Base-by-base conservation (phyloP, 139 green algal species). In the Chlamydomonas applanata region DNA sequence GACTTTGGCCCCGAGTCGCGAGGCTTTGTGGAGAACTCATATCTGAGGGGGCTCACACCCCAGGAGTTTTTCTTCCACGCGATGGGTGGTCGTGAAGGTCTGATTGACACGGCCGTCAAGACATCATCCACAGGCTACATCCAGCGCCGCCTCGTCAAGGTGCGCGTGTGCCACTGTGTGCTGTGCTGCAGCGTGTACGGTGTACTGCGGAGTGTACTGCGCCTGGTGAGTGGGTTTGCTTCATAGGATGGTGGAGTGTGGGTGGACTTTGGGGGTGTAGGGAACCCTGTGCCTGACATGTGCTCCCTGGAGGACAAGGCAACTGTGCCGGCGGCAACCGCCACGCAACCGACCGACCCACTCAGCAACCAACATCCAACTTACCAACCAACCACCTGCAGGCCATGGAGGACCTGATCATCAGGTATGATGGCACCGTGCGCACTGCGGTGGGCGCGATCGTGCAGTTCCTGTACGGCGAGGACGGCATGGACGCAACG, bases 61-160 rank as follows among this genome's bases (percentile, higher is more conserved):
- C 87, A 94, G 88, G 96, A 99, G 90, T 97, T 99, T 75, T 99
- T 98, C 89, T 99, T 99, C 84, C 96, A 99, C 79, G 96, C 96
- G 57, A 99, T 99, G 96, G 96, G 95, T 74, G 96, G 96, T 24
- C 93, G 96, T 7, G 96, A 99, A 88, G 96, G 96, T 78, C 86
- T 99, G 33, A 99, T 99, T 72, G 96, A 99, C 80, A 99, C 96
- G 3, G 96, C 96, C 27, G 95, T 99, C 22, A 99, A 99, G 87
- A 99, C 96, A 4, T 96, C 91, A 11, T 93, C 91, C 64, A 98
- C 94, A 73, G 89, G 91, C 24, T 96, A 89, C 76, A 90, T 92
- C 78, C 85, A 91, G 77, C 81, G 95, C n/a, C 86, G 95, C 29
- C 82, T 99, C 46, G 93, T 99, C 27, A 99, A 99, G 85, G 40